Conservation (phyloP, 176 grass and related monocot genomes). For the Sorghum bicolor region Sorghum_bicolor_NCBIv3 NC_012871.2:73118501-73119000, state of each 20-base stretch:
- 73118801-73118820: constrained; percentile 59
- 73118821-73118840: constrained; percentile 57
- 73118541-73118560: neutral
- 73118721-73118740: constrained; percentile 67
- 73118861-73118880: neutral
- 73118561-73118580: neutral
- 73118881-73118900: neutral
- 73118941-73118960: constrained; percentile 73
- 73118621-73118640: constrained; percentile 61
- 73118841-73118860: neutral
- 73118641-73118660: constrained; percentile 77
- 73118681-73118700: constrained; percentile 46
- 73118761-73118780: constrained; percentile 48
- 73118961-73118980: constrained; percentile 50
- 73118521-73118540: neutral
- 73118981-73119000: constrained; percentile 62
- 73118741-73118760: constrained; percentile 39
- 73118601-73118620: constrained; percentile 58
- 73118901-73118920: neutral
- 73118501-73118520: neutral
- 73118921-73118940: constrained; percentile 56
- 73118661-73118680: constrained; percentile 48
- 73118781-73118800: constrained; percentile 67
- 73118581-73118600: constrained; percentile 9
- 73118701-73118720: constrained; percentile 54